phyloP scores from a whole-genome alignment of 2,329 filamentous ascomycete species.

The Aspergillus japonicus region DNA sequence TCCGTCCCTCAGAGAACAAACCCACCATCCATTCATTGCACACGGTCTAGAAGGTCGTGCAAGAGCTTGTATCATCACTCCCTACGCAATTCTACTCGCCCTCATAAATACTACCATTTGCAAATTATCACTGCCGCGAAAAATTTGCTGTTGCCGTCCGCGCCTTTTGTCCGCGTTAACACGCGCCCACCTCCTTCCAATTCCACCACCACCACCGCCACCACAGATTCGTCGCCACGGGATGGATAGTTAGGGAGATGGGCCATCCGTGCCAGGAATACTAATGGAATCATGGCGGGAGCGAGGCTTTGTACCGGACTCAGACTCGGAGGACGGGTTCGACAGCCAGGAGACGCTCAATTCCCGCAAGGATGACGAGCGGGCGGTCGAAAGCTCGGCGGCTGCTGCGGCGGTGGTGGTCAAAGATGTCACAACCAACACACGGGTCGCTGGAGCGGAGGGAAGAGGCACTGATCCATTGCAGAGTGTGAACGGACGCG shows the following conservation, averaged over 20 bases:
- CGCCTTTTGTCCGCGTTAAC: background rate
- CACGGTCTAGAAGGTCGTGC: background rate
- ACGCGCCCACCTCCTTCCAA: background rate
- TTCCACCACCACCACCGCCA: background rate
- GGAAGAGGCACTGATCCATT: background rate
- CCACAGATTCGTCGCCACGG: slow-evolving; percentile 6
- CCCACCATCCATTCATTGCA: background rate
- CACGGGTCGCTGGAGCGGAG: background rate
- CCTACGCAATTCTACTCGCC: background rate
- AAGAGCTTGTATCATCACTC: background rate
- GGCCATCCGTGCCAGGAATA: slow-evolving; percentile 32
- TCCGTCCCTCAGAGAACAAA: background rate
- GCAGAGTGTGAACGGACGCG: background rate
- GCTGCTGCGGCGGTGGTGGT: slow-evolving; percentile 1
- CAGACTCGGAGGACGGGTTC: slow-evolving; percentile 47
- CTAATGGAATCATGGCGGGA: slow-evolving; percentile 51
- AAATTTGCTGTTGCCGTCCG: background rate
- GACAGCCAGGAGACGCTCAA: slow-evolving; percentile 31
- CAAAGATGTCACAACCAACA: background rate
- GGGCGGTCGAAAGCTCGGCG: slow-evolving; percentile 11
- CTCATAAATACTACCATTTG: background rate
- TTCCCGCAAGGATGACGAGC: slow-evolving; percentile 12
- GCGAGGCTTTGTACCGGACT: slow-evolving; percentile 53
- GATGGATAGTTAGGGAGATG: slow-evolving; percentile 37
- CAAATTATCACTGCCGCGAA: background rate